Evolutionary conservation across 441 rosid genomes (phyloP), one percentile per base, ranked within the genome.

Genomic region (Codiaeum variegatum): DNA sequence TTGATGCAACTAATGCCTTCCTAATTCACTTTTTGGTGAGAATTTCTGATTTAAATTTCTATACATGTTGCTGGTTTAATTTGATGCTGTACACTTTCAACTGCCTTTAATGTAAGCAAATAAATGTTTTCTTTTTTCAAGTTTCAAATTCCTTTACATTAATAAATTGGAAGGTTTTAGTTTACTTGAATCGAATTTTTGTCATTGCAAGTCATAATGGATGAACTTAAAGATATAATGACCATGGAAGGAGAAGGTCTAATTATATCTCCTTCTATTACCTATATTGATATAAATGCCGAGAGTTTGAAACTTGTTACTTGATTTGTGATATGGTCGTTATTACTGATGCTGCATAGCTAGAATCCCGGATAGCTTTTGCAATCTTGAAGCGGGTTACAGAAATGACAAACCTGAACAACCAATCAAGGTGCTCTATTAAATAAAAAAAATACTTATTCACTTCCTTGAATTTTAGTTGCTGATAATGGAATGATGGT

Each of bases 361-460:
- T 94, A 44, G 96, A 86, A 66, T 84, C 87, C 18, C 81, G 87
- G 75, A 88, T 94, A 67, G 91, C 85, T 66, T 77, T 84, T 64
- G 97, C 97, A 55, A 85, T 92, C 87, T 73, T 91, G 80, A 92
- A 86, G 79, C 96, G 97, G 56, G 86, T 97, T 28, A 94, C 97
- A 0, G 93, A 96, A 46, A 85, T 76, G 85, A 92, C 98, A 18
- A 92, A 91, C 75, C 66, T 92, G 42, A 94, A 94, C 68, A 86
- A 88, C 78, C 96, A 91, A 66, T 92, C 97, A 38, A 92, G 98
- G 98, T 94, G 72, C 70, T 62, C 60, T 46, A 40, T 65, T 59
- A 32, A 9, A 62, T 59, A 32, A 9, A 62, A 31, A 46, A 21
- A 52, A n/a, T 44, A 9, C 28, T 40, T 29, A 6, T 26, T 32